These are phyloP conservation scores for Triticum urartu DNA, from an alignment of 176 grass and related monocot species.

Conservation along the genomic window DNA sequence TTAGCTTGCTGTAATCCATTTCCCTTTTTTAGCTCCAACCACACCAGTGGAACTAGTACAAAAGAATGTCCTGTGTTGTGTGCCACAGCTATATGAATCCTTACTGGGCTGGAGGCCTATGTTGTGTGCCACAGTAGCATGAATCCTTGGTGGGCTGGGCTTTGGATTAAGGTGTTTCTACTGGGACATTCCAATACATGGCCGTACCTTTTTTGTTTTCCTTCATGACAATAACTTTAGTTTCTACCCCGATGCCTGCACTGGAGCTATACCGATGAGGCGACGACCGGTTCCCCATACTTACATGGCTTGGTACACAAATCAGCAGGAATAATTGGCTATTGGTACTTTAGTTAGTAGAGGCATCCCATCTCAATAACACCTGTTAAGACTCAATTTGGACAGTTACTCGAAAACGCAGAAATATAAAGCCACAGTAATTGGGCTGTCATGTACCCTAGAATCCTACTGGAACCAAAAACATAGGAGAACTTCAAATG, in stretches of 20 bases:
- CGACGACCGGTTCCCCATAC: neutral
- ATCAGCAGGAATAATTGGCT: neutral
- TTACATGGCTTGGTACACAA: neutral
- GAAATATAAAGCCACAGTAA: neutral
- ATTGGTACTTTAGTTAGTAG: neutral
- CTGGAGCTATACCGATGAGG: neutral
- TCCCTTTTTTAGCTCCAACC: no score
- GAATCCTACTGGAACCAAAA: neutral
- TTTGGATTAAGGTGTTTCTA: neutral
- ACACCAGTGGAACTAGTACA: neutral
- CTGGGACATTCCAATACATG: neutral
- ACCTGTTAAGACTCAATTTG: neutral
- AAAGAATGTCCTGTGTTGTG: neutral
- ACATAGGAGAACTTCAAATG: neutral
- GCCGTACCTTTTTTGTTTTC: neutral
- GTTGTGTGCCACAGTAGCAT: no score
- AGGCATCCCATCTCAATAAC: neutral
- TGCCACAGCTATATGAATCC: no score
- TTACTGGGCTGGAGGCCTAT: no score
- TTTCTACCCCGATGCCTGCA: neutral
- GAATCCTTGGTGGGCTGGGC: neutral
- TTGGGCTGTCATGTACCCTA: neutral
- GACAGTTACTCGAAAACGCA: neutral
- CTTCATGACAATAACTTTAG: neutral
- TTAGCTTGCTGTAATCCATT: no score